Evolutionary conservation across 2,329 filamentous ascomycete genomes (phyloP), one percentile per base, ranked within the genome.

Genomic region (Lecanicillium sp.): DNA sequence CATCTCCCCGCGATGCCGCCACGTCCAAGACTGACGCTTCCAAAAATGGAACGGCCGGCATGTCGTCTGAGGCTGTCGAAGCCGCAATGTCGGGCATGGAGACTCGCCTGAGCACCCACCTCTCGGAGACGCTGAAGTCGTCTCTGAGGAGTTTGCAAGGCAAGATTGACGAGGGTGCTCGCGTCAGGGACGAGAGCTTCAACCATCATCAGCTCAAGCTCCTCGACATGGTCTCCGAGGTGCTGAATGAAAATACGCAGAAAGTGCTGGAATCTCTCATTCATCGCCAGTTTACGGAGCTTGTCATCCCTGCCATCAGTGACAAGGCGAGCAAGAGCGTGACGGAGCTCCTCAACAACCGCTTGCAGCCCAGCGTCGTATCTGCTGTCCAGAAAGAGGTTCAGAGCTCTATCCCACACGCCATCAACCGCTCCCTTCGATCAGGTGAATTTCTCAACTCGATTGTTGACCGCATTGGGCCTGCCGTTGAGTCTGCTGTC

Each of bases 231-330:
- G 73, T 79, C 28, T 77, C 74, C 4, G 65, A 73, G 25, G 74
- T 79, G 25, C 65, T 83, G 34, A 78, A 75, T 46, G 69, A 73
- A 44, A 80, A 79, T 53, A 79, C 76, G 15, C 72, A 81, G 59
- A 81, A 84, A 51, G 85, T 86, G 17, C 72, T 96, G 28, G 72
- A 79, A 44, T 80, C 79, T 44, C 85, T 94, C 49, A 81, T 95
- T 36, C 76, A 78, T 33, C 73, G 79, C 34, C 84, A 84, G 57
- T 86, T 95, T 47, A 76, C 86, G 44, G 72, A 79, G 40, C 72
- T 79, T 12, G 77, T 96, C 32, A 68, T 95, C 37, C 90, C 92
- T 10, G 71, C 80, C 22, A 67, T 97, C 41, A 74, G 79, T 29
- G 73, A 80, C 37, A 70, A 81, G 30, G 79, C 85, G 12, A 71